Base-by-base conservation (phyloP, 331 rosid species). In the Quercus lobata region DNA sequence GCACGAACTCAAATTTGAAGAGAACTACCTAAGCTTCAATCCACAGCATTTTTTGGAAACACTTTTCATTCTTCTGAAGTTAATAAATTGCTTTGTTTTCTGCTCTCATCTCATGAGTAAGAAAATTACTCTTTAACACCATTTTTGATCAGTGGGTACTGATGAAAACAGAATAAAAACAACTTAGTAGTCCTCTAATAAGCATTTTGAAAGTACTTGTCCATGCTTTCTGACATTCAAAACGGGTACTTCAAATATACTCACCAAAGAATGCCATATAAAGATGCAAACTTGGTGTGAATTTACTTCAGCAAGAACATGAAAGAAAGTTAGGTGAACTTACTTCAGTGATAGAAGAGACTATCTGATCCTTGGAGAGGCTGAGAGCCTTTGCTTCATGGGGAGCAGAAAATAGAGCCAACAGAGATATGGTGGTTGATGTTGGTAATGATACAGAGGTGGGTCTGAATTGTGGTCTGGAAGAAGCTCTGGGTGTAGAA, bases 261-360 rank as follows among this genome's bases (percentile, higher is more conserved):
- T 58, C 65, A 6, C 9, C 44, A 29, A 29, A 7, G 7, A 34
- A 34, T 35, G 27, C 4, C 5, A 34, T 19, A 35, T 35, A 68
- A 35, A 68, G n/a, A 68, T 35, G 25, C 27, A 68, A 68, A 35
- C 72, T 34, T 73, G 30, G 3, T 72, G 32, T 4, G 32, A 72
- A 53, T 54, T 27, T 53, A 22, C 25, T 27, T 25, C 16, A 54
- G 10, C 11, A 24, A 54, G 22, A 37, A 4, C 16, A 29, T 12
- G 62, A 58, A 1, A 34, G 19, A 17, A 35, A 6, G 5, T 15
- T 12, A 17, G 9, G 15, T 49, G 69, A 34, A 30, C 4, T 78
- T 85, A 90, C 99, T 66, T 91, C 85, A 34, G 91, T 90, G 52
- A 96, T 79, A n/a, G 99, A 91, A 63, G 98, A 93, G 76, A 90